Base-by-base conservation (phyloP, 345 rosid genomes). In the Hypericum androsaemum region DNA sequence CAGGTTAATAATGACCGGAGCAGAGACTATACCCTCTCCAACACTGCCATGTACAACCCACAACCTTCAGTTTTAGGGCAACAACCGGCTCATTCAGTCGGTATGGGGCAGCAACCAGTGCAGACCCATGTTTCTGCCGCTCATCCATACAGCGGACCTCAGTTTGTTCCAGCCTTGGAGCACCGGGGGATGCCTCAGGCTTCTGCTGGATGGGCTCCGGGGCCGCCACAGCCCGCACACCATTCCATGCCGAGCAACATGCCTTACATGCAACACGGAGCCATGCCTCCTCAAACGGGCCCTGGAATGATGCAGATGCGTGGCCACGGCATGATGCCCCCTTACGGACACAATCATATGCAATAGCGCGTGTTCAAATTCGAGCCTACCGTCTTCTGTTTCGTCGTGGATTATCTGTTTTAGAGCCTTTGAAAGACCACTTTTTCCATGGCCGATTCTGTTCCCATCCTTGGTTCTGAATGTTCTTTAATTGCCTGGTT, bases 1-100 rank as follows among this genome's bases (percentile, higher is more conserved):
- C 83, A 89, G 97, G 81, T 81, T 60, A 88, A 84, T 72, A 90
- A 87, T 48, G 98, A 87, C 51, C 64, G 98, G 62, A 87, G 96
- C 71, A 77, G 96, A 71, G 98, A 90, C 62, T 90, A 87, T 60
- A 85, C 98, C 0, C 51, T 80, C 41, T 80, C 95, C 14, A 75
- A 64, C 77, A 52, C 79, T 35, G 67, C 72, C 2, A 67, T 75
- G 74, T 41, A 66, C 49, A 78, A 64, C 60, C 50, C 74, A 6
- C 84, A 80, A 50, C 83, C 86, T n/a, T 71, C 86, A 5, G 39
- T 76, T 45, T 65, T 92, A 41, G 86, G 83, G 43, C 98, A 83
- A 57, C 96, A 85, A 55, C 88, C 88, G 0, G 64, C 50, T n/a
- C 68, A 22, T 22, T 22, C 32, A 1, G 32, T 22, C 2, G 32